A percentile compares a stretch with the other conserved stretches of the same genome.
Conservation (phyloP, 306 rosid species). For the Prunus salicina region DNA sequence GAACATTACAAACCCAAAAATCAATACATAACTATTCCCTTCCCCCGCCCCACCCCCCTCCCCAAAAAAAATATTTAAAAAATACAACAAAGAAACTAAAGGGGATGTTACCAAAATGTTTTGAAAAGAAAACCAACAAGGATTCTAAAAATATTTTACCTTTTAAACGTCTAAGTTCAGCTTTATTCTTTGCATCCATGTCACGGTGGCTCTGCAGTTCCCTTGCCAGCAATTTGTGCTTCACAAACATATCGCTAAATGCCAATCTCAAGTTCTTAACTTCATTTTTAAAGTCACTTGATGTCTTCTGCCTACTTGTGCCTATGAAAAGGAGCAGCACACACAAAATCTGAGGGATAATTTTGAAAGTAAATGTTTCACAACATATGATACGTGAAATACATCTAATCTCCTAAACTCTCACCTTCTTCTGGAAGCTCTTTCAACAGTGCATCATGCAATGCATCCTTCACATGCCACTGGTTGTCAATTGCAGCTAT, state of each 20-base stretch:
- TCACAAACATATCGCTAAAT: conserved; percentile 55
- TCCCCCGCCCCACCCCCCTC: not conserved
- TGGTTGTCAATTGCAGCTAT: conserved; percentile 45
- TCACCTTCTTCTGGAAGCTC: conserved; percentile 66
- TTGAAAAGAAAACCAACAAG: not conserved
- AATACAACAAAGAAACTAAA: not conserved
- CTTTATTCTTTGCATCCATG: conserved; percentile 64
- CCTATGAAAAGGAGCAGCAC: conserved; percentile 47
- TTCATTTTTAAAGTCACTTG: conserved; percentile 39
- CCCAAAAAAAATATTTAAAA: not conserved
- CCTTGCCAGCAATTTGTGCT: conserved; percentile 57
- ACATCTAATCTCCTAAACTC: conserved; percentile 17
- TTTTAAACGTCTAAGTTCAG: conserved; percentile 48
- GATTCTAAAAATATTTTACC: conserved; percentile 38
- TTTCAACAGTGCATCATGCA: conserved; percentile 41
- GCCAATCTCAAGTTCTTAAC: conserved; percentile 62
- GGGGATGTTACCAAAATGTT: not conserved
- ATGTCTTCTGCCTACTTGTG: conserved; percentile 46
- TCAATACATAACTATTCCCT: not conserved
- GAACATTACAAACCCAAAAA: not conserved
- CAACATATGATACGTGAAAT: not conserved
- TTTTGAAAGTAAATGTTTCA: conserved; percentile 10
- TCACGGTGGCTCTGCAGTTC: conserved; percentile 60
- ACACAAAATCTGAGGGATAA: conserved; percentile 25
- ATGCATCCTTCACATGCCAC: conserved; percentile 61